Evolutionary conservation across 2,329 filamentous ascomycete genomes (phyloP), one percentile per base, ranked within the genome.

Genomic region (Capronia coronata): DNA sequence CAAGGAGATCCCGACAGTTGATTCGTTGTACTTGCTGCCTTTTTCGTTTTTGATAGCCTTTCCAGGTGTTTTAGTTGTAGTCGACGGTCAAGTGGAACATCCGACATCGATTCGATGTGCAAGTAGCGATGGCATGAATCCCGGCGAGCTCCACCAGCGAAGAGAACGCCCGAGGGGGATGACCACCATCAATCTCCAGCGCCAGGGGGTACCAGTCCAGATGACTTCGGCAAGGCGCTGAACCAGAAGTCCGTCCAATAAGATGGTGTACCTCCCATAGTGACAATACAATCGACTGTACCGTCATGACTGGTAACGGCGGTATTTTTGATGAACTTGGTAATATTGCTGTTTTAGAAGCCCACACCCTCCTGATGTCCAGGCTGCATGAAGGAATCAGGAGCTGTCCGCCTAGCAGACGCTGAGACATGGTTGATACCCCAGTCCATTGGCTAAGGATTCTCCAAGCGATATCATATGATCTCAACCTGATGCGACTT

Each of bases 391-490:
- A 49, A 50, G 27, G 51, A 40, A 35, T 32, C 39, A 25, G 35
- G 29, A 19, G 37, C 22, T 18, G 27, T 22, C 11, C 34, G 43
- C 40, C 48, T 34, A 25, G 35, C 54, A 56, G 48, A 54, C 40
- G 48, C 43, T 48, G 30, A 48, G 43, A 52, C 32, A 52, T 52
- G 44, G 9, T 39, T 46, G 49, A 50, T 48, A 51, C 34, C 23
- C 19, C 21, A 42, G 32, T 16, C 43, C 40, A 56, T 56, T 56
- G 54, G 54, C 34, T 46, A 44, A 32, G 22, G 27, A 10, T 16
- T 37, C 6, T 42, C 47, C 41, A 39, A 39, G 21, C 34, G 39
- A 50, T 39, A 55, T 61, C 59, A 61, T 51, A 58, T 61, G 59
- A 61, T 54, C 56, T 45, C 25, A 27, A 13, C 13, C 39, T 52